A percentile compares a stretch with the other conserved stretches of the same genome.
Evolutionary conservation across 306 rosid species (phyloP).

Genomic region (Trifolium repens): DNA sequence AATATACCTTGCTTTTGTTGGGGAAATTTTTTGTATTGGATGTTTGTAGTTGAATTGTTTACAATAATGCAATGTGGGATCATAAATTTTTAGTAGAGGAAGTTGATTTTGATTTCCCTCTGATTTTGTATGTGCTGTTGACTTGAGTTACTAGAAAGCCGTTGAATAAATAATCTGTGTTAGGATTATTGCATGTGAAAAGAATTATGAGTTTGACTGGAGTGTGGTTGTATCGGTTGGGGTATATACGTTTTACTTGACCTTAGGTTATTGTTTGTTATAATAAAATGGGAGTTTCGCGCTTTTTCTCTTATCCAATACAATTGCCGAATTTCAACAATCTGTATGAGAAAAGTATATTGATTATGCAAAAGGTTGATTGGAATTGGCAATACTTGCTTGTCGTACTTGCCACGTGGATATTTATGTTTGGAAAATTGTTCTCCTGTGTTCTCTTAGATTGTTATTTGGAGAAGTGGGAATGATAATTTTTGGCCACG

Average conservation of each 20-base stretch:
- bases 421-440: not conserved
- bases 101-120: not conserved
- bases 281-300: not conserved
- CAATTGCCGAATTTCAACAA: not conserved
- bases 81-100: not conserved
- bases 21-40: slow-evolving; percentile 10
- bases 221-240: slow-evolving; percentile 4
- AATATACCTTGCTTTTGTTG: slow-evolving; percentile 13
- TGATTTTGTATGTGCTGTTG: not conserved
- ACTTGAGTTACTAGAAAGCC: not conserved
- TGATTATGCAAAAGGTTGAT: slow-evolving; percentile 3
- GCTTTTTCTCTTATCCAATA: not conserved
- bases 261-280: not conserved
- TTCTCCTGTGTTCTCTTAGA: not conserved
- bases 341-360: slow-evolving; percentile 4
- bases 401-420: slow-evolving; percentile 4
- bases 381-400: slow-evolving; percentile 5
- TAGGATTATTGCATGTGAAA: slow-evolving; percentile 1
- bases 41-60: slow-evolving; percentile 28
- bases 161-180: not conserved
- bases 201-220: not conserved
- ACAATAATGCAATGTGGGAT: slow-evolving; percentile 3
- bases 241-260: not conserved
- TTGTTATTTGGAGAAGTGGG: slow-evolving; percentile 10
- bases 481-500: not conserved